A percentile compares a stretch with the other conserved stretches of the same genome.
phyloP scores from a whole-genome alignment of 2,329 filamentous ascomycete genomes.

The Stylonectria norvegica region DNA sequence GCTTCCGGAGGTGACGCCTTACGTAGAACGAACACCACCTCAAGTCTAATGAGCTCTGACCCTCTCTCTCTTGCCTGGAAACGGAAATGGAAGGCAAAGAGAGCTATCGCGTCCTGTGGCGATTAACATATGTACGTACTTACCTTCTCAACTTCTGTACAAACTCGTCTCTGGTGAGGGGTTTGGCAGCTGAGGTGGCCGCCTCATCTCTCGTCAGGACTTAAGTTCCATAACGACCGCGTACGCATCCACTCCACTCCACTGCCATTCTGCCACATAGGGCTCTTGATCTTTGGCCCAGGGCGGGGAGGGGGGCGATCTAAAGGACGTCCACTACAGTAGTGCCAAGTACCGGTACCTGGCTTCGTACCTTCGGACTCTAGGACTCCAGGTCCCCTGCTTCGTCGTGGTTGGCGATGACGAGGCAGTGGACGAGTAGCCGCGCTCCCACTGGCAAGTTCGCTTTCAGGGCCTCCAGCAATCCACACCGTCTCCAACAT shows the following conservation, averaged over 20 bases:
- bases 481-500: too few species aligned
- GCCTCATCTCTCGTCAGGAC: slow-evolving; percentile 1
- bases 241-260: neutral
- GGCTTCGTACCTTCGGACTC: slow-evolving; percentile 19
- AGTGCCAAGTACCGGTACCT: slow-evolving; percentile 32
- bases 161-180: too few species aligned
- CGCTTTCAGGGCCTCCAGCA: too few species aligned
- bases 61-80: neutral
- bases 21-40: neutral
- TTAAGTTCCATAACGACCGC: neutral
- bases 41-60: neutral
- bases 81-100: neutral
- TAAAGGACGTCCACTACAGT: too few species aligned
- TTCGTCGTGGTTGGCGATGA: slow-evolving; percentile 35
- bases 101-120: neutral
- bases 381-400: too few species aligned
- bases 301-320: too few species aligned
- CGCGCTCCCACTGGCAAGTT: neutral
- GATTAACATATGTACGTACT: too few species aligned
- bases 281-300: too few species aligned
- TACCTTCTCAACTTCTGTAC: too few species aligned
- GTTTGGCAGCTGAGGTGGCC: too few species aligned
- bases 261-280: neutral
- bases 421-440: slow-evolving; percentile 33
- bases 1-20: neutral